phyloP scores from a whole-genome alignment of 345 rosid genomes.

The Sonneratia alba region DNA sequence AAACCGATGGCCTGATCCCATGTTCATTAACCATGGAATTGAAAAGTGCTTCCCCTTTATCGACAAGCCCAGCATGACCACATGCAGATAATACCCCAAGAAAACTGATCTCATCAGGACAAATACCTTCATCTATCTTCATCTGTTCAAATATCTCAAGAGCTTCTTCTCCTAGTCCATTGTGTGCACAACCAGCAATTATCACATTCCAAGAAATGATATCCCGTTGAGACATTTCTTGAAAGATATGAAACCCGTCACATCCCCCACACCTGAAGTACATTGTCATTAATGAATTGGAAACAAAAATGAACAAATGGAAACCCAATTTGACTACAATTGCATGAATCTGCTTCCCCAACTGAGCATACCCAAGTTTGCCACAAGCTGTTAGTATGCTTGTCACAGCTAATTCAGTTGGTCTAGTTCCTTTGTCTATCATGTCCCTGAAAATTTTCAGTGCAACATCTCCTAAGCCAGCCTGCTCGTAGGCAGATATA shows the following conservation, averaged over 20 bases:
- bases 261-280: conserved; percentile 26
- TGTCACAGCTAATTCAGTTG: conserved; percentile 21
- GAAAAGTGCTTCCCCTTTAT: conserved; percentile 23
- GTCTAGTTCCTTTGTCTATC: conserved; percentile 9
- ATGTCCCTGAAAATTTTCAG: conserved; percentile 14
- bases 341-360: conserved; percentile 17
- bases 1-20: neutral
- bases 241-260: conserved; percentile 22
- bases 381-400: conserved; percentile 19
- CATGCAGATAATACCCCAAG: conserved; percentile 20
- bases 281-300: conserved; percentile 30
- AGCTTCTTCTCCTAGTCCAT: conserved; percentile 18
- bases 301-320: conserved; percentile 24
- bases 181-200: conserved; percentile 25
- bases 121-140: conserved; percentile 12
- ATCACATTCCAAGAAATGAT: conserved; percentile 30
- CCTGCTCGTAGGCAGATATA: conserved; percentile 18
- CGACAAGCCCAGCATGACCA: conserved; percentile 18
- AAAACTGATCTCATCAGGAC: conserved; percentile 21
- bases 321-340: conserved; percentile 22
- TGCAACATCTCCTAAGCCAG: conserved; percentile 13
- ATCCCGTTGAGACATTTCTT: conserved; percentile 18
- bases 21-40: neutral
- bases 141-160: conserved; percentile 11
- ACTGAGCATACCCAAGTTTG: neutral